Base-by-base conservation (phyloP, 108 stramenopile species). In the Fragilaria radians region DNA sequence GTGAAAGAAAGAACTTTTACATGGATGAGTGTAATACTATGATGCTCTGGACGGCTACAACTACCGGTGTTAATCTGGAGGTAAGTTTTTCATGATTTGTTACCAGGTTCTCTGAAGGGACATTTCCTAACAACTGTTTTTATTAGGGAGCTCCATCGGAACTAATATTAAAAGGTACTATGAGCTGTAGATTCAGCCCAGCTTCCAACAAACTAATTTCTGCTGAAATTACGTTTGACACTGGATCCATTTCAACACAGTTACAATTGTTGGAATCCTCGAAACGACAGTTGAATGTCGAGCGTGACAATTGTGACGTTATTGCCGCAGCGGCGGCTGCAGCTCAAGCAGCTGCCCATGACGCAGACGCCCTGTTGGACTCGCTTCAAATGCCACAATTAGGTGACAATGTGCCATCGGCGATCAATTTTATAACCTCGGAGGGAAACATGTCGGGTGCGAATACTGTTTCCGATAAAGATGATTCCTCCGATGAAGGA, bases 191-290 rank as follows among this genome's bases (percentile, higher is more conserved):
- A 27, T 91, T 91, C 70, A 81, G 85, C 54, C 89, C 89, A 1
- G 85, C 89, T 23, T 85, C 85, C 46, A 91, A 91, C 75, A 91
- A 91, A 57, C 80, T 91, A 22, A 75, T 83, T 25, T 83, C 83
- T 23, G 74, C 82, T 21, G 67, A 67, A n/a, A 61, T 91, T 32
- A 60, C 59, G 17, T 91, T 85, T 46, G 86, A 87, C 54, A 81
- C 86, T 9, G 86, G 78, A 1, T 45, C 52, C 5, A 64, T 87
- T 27, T 36, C 53, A 14, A 56, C 72, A 9, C 86, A 87, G 63
- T 59, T 82, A 17, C 60, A 63, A 23, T 56, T 75, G 54, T 32
- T 63, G 26, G 47, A 66, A 19, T 46, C 58, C 27, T 26, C 1
- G 5, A n/a, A 26, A 17, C 42, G 18, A 46, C 17, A 48, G 1